These are phyloP conservation scores for Rhizophora apiculata DNA, from an alignment of 345 rosid species.

Conservation along the genomic window DNA sequence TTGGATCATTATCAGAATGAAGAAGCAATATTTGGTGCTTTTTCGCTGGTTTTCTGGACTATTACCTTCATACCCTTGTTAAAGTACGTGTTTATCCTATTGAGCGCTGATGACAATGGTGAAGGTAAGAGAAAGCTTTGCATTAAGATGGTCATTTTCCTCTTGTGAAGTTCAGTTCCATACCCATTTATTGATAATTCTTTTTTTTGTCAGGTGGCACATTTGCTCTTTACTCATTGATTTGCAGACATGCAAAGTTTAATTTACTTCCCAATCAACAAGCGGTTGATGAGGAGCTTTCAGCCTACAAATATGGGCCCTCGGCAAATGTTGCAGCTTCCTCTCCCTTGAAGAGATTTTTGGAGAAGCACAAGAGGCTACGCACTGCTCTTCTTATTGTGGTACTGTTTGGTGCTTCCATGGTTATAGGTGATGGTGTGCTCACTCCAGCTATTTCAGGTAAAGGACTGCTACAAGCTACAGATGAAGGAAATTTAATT, in stretches of 20 bases:
- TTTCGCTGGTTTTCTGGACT: slow-evolving; percentile 92
- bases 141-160: background rate
- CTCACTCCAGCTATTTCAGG: slow-evolving; percentile 93
- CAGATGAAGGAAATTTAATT: background rate
- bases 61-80: slow-evolving; percentile 71
- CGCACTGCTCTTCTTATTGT: slow-evolving; percentile 68
- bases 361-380: slow-evolving; percentile 75
- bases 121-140: slow-evolving; percentile 51
- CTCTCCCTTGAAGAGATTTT: slow-evolving; percentile 57
- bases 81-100: slow-evolving; percentile 57
- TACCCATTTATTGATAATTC: slow-evolving; percentile 15
- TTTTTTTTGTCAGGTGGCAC: slow-evolving; percentile 61
- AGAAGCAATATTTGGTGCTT: slow-evolving; percentile 72
- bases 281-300: slow-evolving; percentile 95
- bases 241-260: slow-evolving; percentile 83
- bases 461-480: slow-evolving; percentile 11
- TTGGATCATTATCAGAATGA: slow-evolving; percentile 47
- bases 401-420: slow-evolving; percentile 77
- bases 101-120: slow-evolving; percentile 78
- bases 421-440: slow-evolving; percentile 90
- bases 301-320: slow-evolving; percentile 68
- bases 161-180: background rate
- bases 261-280: slow-evolving; percentile 93
- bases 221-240: slow-evolving; percentile 86
- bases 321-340: slow-evolving; percentile 34